Percentiles rank a stretch among this genome's conserved stretches.
Conservation (phyloP, 257 asterid genomes). For the Przewalskia tangutica region DNA sequence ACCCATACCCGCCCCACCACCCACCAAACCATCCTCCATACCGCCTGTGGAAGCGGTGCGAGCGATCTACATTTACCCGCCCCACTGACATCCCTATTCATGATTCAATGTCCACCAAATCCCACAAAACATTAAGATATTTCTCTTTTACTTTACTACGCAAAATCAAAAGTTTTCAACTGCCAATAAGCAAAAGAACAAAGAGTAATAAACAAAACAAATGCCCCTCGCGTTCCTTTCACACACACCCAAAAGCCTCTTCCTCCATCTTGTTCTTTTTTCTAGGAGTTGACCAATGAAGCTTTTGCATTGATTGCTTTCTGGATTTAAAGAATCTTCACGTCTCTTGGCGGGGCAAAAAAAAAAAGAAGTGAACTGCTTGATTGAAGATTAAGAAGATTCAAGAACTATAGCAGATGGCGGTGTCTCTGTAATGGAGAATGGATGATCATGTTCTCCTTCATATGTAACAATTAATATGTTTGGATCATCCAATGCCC, state of each 20-base stretch:
- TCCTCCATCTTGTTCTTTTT: neutral
- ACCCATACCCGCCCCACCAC: too few relatives aligned
- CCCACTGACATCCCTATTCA: too few relatives aligned
- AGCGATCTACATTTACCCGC: too few relatives aligned
- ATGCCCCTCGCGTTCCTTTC: neutral
- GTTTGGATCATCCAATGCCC: constrained; percentile 74
- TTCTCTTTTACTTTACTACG: neutral
- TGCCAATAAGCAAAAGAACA: neutral
- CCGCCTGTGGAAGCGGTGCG: too few relatives aligned
- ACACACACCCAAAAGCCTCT: constrained; percentile 2
- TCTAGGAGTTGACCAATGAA: constrained; percentile 16
- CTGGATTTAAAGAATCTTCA: neutral
- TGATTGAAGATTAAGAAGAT: constrained; percentile 13
- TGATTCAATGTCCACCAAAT: constrained; percentile 53
- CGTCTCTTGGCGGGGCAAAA: neutral
- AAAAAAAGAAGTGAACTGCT: neutral
- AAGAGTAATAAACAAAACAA: neutral
- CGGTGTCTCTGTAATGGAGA: constrained; percentile 20
- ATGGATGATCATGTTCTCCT: constrained; percentile 70
- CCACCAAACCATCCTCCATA: too few relatives aligned
- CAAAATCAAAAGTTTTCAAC: constrained; percentile 1
- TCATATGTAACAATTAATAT: constrained; percentile 82
- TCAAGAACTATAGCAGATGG: constrained; percentile 23
- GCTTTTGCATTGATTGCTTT: neutral
- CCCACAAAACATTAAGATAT: constrained; percentile 22